Base-by-base conservation (phyloP, 2,329 filamentous ascomycete species). In the Fusarium globosum region DNA sequence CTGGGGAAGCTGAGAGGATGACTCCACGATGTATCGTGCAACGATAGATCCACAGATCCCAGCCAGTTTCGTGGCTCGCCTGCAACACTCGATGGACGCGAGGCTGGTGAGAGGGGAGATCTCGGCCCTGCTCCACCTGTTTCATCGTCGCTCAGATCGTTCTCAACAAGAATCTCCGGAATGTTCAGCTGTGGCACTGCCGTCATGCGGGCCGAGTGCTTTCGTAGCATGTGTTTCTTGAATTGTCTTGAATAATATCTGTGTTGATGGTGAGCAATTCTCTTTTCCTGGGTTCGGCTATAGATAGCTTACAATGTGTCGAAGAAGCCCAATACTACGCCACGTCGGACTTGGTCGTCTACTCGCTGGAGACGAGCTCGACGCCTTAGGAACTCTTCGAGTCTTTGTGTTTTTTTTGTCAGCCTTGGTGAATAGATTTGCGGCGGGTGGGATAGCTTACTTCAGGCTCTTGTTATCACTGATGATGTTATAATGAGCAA, bases 401-500 rank as follows among this genome's bases (percentile, higher is more conserved):
- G 88, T 70, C 94, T 94, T 61, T 14, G 33, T 43, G 30, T 18
- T 60, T 42, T n/a, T 26, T 43, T 26, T 67, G 78, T 85, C 79
- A 82, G 78, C 58, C 56, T 61, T 55, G 28, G 55, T 15, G 12
- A 18, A 23, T 13, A 52, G 10, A 35, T 16, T 12, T 15, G 13
- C 23, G 21, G 8, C 20, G 20, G 20, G 20, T 21, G 20, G 13
- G 9, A 26, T 46, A 26, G 82, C 85, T 80, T 85, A 93, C 92
- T 89, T 92, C 79, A 99, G 85, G 82, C 95, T 97, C 87, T 98
- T 98, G 85, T 93, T 98, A 82, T 99, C 96, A 76, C 92, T 97
- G 81, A 99, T 99, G 79, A 99, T 95, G 79, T 98, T 99, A 87
- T 99, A 97, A 82, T 99, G 96, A 39, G 97, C 96, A 65, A 99